Conservation (phyloP, 371 early-diverging fungal genomes). For the Batrachochytrium dendrobatidis region DNA sequence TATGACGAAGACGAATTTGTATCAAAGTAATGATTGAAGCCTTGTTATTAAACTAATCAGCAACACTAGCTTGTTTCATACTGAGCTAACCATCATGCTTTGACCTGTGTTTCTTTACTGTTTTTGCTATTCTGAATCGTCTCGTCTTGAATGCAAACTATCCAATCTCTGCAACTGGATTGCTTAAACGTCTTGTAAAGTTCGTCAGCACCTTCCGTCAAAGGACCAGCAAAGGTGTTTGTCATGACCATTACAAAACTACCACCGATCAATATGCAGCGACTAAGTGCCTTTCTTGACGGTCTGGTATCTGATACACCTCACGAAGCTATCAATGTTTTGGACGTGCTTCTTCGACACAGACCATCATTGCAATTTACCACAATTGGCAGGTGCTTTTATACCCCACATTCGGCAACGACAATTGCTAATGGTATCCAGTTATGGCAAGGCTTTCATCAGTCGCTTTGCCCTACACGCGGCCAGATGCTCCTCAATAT, state of each 20-base stretch:
- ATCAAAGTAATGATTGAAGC: background rate
- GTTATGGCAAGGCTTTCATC: constrained; percentile 87
- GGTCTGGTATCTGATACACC: constrained; percentile 30
- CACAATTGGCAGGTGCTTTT: constrained; percentile 81
- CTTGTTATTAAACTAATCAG: background rate
- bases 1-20: constrained; percentile 1
- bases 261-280: constrained; percentile 40
- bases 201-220: background rate
- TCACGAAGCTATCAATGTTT: constrained; percentile 61
- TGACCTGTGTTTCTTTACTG: background rate
- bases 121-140: background rate
- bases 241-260: constrained; percentile 32
- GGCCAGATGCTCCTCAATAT: constrained; percentile 71
- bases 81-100: background rate
- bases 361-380: constrained; percentile 59
- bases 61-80: background rate
- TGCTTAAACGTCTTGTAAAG: background rate
- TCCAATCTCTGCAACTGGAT: background rate
- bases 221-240: constrained; percentile 29
- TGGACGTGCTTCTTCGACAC: constrained; percentile 75
- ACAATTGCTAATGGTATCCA: constrained; percentile 67
- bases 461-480: constrained; percentile 65
- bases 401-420: constrained; percentile 55
- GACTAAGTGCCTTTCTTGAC: constrained; percentile 35
- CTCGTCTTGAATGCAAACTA: background rate